Base-by-base conservation (phyloP, 805 yeast species). In the Yarrowia deformans region DNA sequence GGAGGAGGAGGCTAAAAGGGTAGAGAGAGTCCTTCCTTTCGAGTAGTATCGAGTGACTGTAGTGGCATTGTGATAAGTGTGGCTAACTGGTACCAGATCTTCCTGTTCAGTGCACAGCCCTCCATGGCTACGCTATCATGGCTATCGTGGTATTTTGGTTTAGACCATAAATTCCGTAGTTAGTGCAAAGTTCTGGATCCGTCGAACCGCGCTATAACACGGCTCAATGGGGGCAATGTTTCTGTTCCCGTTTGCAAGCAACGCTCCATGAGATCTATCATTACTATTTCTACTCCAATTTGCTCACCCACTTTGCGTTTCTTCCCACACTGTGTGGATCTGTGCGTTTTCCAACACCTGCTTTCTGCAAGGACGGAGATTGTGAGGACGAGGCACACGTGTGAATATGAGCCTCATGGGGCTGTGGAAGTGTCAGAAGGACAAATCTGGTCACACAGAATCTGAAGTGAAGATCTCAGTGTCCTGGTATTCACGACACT, bases 341-440 rank as follows among this genome's bases (percentile, higher is more conserved):
- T 18, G 8, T 16, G 14, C 8, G 14, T 4, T 7, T 23, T 7
- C 13, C 7, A 18, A 14, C 45, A 46, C 49, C 49, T 46, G 49
- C 49, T 19, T 48, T 5, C 54, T 49, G 54, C 54, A 49, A 32
- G 54, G 39, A 39, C 39, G 54, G 54, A 49, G 39, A 49, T 32
- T 32, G 39, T 8, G 2, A 39, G 42, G 42, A 6, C 16, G n/a
- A 39, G 6, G 46, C 7, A 18, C 1, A 43, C 3, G 3, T 8
- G 23, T 43, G 18, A 18, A 40, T 16, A 40, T 40, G 9, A 14
- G 18, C 3, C 43, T 40, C 18, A 23, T 23, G 29, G 2, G 29
- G 29, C 3, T 23, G 29, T 4, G 29, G 29, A 23, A 4, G 29
- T 23, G 29, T 23, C 29, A 4, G 4, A 23, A 23, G 29, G 29